Percentiles rank a stretch among this genome's conserved stretches.
These are phyloP conservation scores for Brachypodium distachyon DNA, from an alignment of 202 grass and related monocot species.

Conservation along the genomic window DNA sequence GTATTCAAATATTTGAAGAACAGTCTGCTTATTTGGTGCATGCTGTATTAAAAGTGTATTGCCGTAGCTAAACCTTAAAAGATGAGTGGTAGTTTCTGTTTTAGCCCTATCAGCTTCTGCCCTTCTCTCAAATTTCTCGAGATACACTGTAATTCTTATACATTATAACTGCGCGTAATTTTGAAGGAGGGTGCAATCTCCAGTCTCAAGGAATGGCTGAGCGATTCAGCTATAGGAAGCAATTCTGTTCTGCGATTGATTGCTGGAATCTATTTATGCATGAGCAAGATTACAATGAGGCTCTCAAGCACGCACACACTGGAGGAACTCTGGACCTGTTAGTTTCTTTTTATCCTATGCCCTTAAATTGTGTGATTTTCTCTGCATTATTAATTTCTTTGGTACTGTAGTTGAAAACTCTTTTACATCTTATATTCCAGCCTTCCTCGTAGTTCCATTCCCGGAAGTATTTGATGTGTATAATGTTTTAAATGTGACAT, in stretches of 20 bases:
- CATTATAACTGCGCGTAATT: constrained; percentile 13
- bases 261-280: constrained; percentile 88
- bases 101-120: neutral
- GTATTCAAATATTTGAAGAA: neutral
- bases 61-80: neutral
- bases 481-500: neutral
- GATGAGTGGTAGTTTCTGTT: neutral
- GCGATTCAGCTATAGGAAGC: constrained; percentile 64
- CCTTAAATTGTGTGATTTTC: neutral
- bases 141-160: constrained; percentile 16
- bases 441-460: neutral
- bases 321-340: constrained; percentile 65
- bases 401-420: neutral
- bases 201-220: constrained; percentile 59
- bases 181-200: constrained; percentile 72
- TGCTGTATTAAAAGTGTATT: neutral
- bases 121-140: neutral
- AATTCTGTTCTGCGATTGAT: constrained; percentile 67
- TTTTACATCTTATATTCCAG: neutral
- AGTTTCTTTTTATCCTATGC: neutral
- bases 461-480: neutral
- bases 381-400: neutral
- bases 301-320: constrained; percentile 77
- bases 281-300: constrained; percentile 75
- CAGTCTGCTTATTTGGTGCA: neutral